These are phyloP conservation scores for Quercus ilex DNA, from an alignment of 306 rosid genomes.

Conservation along the genomic window DNA sequence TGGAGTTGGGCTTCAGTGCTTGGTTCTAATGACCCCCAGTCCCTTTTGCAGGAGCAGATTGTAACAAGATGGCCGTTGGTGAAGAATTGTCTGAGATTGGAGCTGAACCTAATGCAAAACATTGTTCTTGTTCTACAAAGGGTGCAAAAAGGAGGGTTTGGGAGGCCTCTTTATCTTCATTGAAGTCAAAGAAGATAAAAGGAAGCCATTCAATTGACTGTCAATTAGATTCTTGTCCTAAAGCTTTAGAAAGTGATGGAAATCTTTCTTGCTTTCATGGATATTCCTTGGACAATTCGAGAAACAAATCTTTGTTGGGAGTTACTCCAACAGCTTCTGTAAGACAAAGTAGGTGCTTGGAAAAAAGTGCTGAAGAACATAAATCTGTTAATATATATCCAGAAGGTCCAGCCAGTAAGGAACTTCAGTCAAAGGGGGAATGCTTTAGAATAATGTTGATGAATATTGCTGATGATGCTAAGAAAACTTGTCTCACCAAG, in stretches of 20 bases:
- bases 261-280: constrained; percentile 33
- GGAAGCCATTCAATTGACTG: constrained; percentile 61
- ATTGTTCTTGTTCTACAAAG: constrained; percentile 45
- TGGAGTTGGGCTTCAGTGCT: constrained; percentile 24
- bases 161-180: constrained; percentile 80
- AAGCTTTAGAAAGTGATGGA: constrained; percentile 34
- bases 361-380: constrained; percentile 31
- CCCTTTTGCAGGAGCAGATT: constrained; percentile 31
- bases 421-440: constrained; percentile 33
- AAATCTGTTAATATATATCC: constrained; percentile 17
- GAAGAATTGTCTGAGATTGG: constrained; percentile 29
- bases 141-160: constrained; percentile 66
- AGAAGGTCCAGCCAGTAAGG: constrained; percentile 38
- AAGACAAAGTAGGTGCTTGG: neutral
- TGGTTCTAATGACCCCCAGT: constrained; percentile 15
- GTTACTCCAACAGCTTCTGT: constrained; percentile 32
- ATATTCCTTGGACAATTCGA: constrained; percentile 34
- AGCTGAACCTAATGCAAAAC: constrained; percentile 26
- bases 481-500: constrained; percentile 65
- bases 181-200: constrained; percentile 87
- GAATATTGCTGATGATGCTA: constrained; percentile 77
- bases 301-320: constrained; percentile 19
- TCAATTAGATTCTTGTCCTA: constrained; percentile 35
- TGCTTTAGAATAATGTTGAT: constrained; percentile 72
- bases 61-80: constrained; percentile 20